A percentile compares a stretch with the other conserved stretches of the same genome.
Evolutionary conservation across 345 rosid genomes (phyloP).

Genomic region (Durio zibethinus): DNA sequence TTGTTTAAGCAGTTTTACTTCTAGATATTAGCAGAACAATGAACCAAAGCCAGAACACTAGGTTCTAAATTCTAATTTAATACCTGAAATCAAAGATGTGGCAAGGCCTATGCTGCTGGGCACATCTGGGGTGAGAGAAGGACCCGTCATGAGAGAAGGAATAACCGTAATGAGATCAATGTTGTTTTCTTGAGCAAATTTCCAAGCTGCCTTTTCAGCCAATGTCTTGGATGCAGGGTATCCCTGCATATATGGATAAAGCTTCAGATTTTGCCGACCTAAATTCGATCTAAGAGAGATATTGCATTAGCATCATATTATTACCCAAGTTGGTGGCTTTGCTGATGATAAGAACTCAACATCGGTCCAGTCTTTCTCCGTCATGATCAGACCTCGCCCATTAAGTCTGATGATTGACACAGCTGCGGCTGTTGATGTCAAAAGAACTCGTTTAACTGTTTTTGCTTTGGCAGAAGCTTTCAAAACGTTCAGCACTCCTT

Average conservation of each 20-base stretch:
- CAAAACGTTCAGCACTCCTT: slow-evolving; percentile 79
- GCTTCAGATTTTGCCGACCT: neutral
- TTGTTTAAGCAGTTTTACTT: neutral
- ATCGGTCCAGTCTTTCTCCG: slow-evolving; percentile 77
- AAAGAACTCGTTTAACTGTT: slow-evolving; percentile 67
- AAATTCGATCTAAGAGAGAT: neutral
- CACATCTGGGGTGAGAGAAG: slow-evolving; percentile 46
- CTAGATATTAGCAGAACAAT: neutral
- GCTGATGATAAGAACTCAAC: slow-evolving; percentile 53
- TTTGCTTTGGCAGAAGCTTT: slow-evolving; percentile 59
- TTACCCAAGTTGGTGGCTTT: slow-evolving; percentile 93
- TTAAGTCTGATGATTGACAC: slow-evolving; percentile 54
- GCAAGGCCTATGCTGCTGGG: slow-evolving; percentile 63
- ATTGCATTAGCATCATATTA: neutral
- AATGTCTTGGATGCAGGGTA: slow-evolving; percentile 66
- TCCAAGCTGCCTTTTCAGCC: slow-evolving; percentile 78
- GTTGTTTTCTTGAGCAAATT: slow-evolving; percentile 58
- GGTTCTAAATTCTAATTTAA: neutral
- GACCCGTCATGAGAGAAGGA: slow-evolving; percentile 67
- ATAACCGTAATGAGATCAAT: slow-evolving; percentile 71
- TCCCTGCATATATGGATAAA: slow-evolving; percentile 46
- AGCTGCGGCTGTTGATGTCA: slow-evolving; percentile 91
- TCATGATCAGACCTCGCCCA: slow-evolving; percentile 62
- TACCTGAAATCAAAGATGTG: slow-evolving; percentile 63
- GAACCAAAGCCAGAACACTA: neutral